Evolutionary conservation across 2,329 filamentous ascomycete genomes (phyloP), one percentile per base, ranked within the genome.

Genomic region (Pseudodiploospora longispora): DNA sequence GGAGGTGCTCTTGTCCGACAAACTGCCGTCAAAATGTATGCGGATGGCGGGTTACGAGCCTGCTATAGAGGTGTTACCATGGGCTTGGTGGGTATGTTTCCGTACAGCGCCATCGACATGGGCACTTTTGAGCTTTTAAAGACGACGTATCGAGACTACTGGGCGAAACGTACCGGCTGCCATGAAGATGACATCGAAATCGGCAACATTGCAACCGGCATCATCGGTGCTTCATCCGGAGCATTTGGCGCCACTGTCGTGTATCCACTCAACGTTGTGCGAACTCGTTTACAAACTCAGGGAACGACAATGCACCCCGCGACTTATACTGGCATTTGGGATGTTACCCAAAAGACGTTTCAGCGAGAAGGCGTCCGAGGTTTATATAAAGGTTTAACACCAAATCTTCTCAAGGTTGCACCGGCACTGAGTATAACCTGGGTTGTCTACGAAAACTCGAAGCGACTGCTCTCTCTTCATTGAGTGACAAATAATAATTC

Each of bases 101-200:
- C 93, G 0, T 98, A 97, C 63, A 91, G 89, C 36, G 93, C 93
- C 40, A 94, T 98, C 59, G 93, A 98, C 60, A 83, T 98, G 58
- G 88, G 87, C 52, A 95, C 88, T 1, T 98, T 97, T 59, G 93
- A 98, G 66, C 81, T 93, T 48, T 76, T 96, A 49, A 98, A 98
- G 67, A 80, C 78, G 39, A 74, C 74, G 6, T 80, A 94, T 51
- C 77, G 84, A 31, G 68, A 68, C 4, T 82, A 83, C 51, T 85
- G 88, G 58, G 85, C 88, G 9, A 80, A 78, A 46, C 67, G 74
- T 31, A 66, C 78, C 7, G 80, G 82, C 36, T 82, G 86, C 52
- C 83, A 88, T 56, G 87, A 95, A 62, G 87, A 95, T 52, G 88
- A 95, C 53, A 82, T 87, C 35, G 74, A 79, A 32, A 85, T 87